Base-by-base conservation (phyloP, 495 filamentous ascomycete species). In the Penicillium nucicola region DNA sequence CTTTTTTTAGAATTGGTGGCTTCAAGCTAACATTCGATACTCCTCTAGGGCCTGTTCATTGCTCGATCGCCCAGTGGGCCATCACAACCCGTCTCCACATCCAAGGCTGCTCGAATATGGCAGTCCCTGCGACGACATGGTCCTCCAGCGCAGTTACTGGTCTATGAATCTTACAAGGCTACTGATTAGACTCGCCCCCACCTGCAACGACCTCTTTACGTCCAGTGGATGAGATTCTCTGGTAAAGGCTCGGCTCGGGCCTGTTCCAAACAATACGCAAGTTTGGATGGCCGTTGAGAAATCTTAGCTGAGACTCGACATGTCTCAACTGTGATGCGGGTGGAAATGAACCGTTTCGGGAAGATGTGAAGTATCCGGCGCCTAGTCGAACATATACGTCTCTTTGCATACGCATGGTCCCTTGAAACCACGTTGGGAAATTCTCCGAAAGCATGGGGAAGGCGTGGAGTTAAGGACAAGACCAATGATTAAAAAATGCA, bases 181-280 rank as follows among this genome's bases (percentile, higher is more conserved):
- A 33, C 12, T 12, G 12, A n/a, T 37, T 46, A 37, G 20, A 46
- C 44, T 37, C 9, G 25, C 25, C 25, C 25, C 25, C 25, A 28
- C 25, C 25, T 28, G 25, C 5, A 28, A 8, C 25, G 25, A 28
- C 25, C 25, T 28, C 25, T 28, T 28, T 28, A 28, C 25, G 25
- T 28, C 25, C 25, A 28, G 25, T 28, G 25, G 25, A 9, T 28
- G 25, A 8, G 6, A 28, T 28, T 8, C 7, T 5, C 17, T 22
- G 34, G 15, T 10, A 45, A 50, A 35, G 56, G 52, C 45, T 55
- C 63, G 63, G 63, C 55, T 55, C 63, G 63, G 61, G 50, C 63
- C 63, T 62, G 57, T 48, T 55, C 61, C 61, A 63, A 53, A 60
- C 51, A 50, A 45, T 48, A 42, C 30, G 57, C 40, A 55, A 52